These are phyloP conservation scores for Pseudofabraea citricarpa DNA, from an alignment of 2,329 filamentous ascomycete genomes.

Conservation along the genomic window DNA sequence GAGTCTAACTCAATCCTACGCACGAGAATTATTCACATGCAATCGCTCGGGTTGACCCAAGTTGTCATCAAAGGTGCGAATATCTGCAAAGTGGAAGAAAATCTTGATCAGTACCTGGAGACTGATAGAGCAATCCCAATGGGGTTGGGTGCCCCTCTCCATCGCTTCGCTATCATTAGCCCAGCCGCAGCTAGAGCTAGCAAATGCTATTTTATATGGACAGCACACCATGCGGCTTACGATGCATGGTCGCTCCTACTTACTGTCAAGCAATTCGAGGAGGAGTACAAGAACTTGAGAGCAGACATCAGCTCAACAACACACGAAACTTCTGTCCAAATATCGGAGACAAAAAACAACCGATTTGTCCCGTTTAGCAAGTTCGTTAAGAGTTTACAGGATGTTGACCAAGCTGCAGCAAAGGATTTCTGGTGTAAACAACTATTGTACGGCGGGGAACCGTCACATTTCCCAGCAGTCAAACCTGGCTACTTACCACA, in stretches of 20 bases:
- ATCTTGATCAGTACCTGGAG: conserved; percentile 4
- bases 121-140: conserved; percentile 5
- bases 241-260: conserved; percentile 55
- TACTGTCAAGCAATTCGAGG: conserved; percentile 1
- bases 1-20: conserved; percentile 25
- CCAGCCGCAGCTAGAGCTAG: not conserved
- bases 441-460: not conserved
- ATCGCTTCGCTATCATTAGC: conserved; percentile 5
- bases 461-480: not conserved
- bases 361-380: conserved; percentile 9
- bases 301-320: conserved; percentile 12
- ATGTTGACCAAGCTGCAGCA: conserved; percentile 27
- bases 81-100: conserved; percentile 2
- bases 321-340: not conserved
- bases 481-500: not conserved
- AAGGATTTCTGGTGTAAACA: conserved; percentile 11
- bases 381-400: conserved; percentile 39
- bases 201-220: conserved; percentile 5
- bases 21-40: conserved; percentile 22
- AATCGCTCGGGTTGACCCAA: conserved; percentile 8
- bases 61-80: conserved; percentile 10
- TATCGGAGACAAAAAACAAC: not conserved
- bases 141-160: conserved; percentile 2
- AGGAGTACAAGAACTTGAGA: conserved; percentile 21
- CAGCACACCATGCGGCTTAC: conserved; percentile 51